Percentiles rank a stretch among this genome's conserved stretches.
phyloP scores from a whole-genome alignment of 2,329 filamentous ascomycete genomes.

The Sphaerulina vaccinii region DNA sequence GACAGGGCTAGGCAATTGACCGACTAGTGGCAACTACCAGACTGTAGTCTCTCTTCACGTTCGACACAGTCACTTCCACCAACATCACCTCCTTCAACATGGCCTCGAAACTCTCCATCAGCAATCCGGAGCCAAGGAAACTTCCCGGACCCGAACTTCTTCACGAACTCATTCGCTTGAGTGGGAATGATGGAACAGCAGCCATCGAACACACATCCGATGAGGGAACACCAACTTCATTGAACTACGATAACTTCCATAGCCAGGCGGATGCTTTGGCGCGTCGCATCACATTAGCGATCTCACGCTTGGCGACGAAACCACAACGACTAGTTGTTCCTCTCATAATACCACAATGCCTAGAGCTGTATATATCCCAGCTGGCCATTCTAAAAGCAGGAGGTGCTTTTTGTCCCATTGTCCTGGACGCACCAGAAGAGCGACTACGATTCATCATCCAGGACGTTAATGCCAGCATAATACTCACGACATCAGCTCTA shows the following conservation, averaged over 20 bases:
- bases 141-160: slow-evolving; percentile 58
- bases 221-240: slow-evolving; percentile 45
- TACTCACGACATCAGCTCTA: slow-evolving; percentile 62
- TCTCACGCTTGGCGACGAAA: slow-evolving; percentile 19
- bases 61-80: not conserved
- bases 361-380: slow-evolving; percentile 73
- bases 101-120: slow-evolving; percentile 49
- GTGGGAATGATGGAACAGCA: slow-evolving; percentile 37
- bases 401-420: slow-evolving; percentile 81
- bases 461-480: slow-evolving; percentile 69
- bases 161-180: slow-evolving; percentile 60
- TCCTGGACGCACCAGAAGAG: slow-evolving; percentile 73
- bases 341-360: slow-evolving; percentile 72
- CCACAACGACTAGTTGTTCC: slow-evolving; percentile 59
- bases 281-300: slow-evolving; percentile 44
- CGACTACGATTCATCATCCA: slow-evolving; percentile 74
- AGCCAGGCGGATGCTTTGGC: slow-evolving; percentile 57
- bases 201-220: slow-evolving; percentile 65
- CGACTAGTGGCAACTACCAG: not conserved
- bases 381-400: slow-evolving; percentile 78
- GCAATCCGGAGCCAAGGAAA: slow-evolving; percentile 55
- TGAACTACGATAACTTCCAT: slow-evolving; percentile 67
- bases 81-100: slow-evolving; percentile 5
- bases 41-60: not conserved
- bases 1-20: not conserved